Evolutionary conservation across 208 protist species (phyloP).

Genomic region (Acanthamoeba triangularis): DNA sequence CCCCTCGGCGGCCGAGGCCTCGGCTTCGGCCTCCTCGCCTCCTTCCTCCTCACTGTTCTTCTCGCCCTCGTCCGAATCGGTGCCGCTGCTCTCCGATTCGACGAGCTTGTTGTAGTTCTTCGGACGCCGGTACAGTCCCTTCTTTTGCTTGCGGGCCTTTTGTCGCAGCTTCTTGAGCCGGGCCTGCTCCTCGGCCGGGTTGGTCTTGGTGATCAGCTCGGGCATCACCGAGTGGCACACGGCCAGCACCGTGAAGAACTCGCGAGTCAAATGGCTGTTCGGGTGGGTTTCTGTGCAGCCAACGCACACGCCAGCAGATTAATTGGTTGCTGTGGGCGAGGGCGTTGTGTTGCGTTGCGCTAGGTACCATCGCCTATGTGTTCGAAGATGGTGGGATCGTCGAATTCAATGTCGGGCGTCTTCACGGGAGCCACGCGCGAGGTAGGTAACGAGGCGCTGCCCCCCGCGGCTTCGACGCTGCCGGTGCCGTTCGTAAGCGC

Average conservation of each 20-base stretch:
- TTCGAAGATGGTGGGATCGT: conserved; percentile 63
- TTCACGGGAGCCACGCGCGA: neutral
- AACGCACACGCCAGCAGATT: neutral
- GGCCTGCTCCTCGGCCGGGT: conserved; percentile 37
- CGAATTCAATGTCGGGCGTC: conserved; percentile 39
- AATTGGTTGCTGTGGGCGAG: neutral
- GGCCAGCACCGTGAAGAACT: conserved; percentile 73
- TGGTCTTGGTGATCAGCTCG: conserved; percentile 66
- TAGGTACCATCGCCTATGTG: conserved; percentile 15
- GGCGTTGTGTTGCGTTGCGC: neutral
- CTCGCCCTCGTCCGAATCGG: neutral
- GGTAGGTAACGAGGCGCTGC: neutral
- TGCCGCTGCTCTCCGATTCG: neutral
- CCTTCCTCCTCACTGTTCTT: neutral
- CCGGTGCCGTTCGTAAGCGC: neutral
- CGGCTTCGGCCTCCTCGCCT: neutral
- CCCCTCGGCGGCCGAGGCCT: neutral
- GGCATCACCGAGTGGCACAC: conserved; percentile 85
- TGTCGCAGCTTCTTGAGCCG: conserved; percentile 11
- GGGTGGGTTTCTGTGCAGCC: neutral
- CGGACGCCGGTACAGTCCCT: neutral
- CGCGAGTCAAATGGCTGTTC: neutral
- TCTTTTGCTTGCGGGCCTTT: neutral
- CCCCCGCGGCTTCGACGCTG: neutral
- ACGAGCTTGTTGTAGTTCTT: conserved; percentile 54